phyloP scores from a whole-genome alignment of 306 rosid genomes.

The Vigna angularis region DNA sequence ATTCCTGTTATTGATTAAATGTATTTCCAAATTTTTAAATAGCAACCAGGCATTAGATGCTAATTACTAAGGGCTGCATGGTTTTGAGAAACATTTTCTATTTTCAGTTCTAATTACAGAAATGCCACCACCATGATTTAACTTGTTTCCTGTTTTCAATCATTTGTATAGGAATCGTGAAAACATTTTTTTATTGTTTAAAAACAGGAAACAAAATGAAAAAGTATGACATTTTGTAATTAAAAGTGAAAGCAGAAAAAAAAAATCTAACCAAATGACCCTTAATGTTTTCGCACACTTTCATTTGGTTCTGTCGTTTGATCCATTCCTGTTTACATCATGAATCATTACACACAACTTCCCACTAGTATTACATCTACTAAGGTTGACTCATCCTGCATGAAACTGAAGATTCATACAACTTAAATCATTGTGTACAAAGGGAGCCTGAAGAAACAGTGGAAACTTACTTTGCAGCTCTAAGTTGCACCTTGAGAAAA shows the following conservation, averaged over 20 bases:
- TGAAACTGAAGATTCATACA: conserved; percentile 39
- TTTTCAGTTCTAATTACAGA: conserved; percentile 1
- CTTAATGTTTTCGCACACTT: neutral
- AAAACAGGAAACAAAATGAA: neutral
- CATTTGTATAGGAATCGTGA: neutral
- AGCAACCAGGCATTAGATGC: conserved; percentile 28
- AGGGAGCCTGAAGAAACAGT: conserved; percentile 25
- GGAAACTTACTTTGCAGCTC: conserved; percentile 96
- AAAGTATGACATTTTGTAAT: neutral
- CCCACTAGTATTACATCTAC: conserved; percentile 11
- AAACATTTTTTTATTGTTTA: neutral
- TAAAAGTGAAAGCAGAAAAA: neutral
- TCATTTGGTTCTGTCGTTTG: neutral
- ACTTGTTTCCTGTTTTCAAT: neutral
- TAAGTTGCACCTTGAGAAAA: conserved; percentile 84
- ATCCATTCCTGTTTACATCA: conserved; percentile 8
- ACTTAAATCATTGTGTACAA: conserved; percentile 28
- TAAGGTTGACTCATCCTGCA: conserved; percentile 31
- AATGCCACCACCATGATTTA: neutral
- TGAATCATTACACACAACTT: conserved; percentile 16
- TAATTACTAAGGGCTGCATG: neutral
- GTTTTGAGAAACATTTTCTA: neutral
- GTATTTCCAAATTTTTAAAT: neutral
- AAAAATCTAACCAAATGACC: conserved; percentile 1
- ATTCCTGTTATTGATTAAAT: conserved; percentile 11